Conservation (phyloP, 2,329 filamentous ascomycete species). For the Botrytis sinoallii region DNA sequence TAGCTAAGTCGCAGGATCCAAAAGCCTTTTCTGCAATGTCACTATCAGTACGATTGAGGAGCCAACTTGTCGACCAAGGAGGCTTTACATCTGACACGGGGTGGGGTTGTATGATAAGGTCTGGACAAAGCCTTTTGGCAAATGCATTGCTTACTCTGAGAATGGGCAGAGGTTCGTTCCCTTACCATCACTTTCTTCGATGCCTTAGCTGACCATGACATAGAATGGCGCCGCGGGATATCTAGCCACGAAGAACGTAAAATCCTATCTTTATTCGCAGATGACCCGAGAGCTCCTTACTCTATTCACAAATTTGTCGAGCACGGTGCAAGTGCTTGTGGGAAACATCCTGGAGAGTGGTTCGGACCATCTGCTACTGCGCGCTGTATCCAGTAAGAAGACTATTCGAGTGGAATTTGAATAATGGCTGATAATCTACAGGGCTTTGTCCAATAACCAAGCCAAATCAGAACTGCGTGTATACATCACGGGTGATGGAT, state of each 20-base stretch:
- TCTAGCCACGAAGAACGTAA: conserved; percentile 59
- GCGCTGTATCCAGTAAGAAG: conserved; percentile 80
- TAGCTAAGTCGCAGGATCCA: conserved; percentile 74
- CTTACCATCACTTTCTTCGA: neutral
- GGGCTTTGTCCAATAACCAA: conserved; percentile 69
- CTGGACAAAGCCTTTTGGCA: conserved; percentile 87
- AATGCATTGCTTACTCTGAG: conserved; percentile 73
- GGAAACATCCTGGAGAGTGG: conserved; percentile 96
- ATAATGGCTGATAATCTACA: conserved; percentile 40
- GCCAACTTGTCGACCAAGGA: conserved; percentile 69
- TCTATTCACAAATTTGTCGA: conserved; percentile 93
- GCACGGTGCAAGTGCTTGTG: conserved; percentile 81
- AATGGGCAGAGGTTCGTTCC: conserved; percentile 69
- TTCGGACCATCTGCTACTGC: conserved; percentile 97
- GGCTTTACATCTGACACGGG: conserved; percentile 92
- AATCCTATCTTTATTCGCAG: conserved; percentile 80
- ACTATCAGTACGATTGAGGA: conserved; percentile 79
- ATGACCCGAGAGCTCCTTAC: conserved; percentile 81
- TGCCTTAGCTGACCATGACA: conserved; percentile 28
- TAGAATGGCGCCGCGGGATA: conserved; percentile 72
- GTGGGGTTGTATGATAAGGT: conserved; percentile 99
- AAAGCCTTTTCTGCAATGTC: conserved; percentile 71
- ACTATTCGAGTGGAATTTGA: neutral
- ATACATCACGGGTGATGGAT: conserved; percentile 84
- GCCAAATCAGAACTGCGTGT: conserved; percentile 65